A percentile compares a stretch with the other conserved stretches of the same genome.
phyloP scores from a whole-genome alignment of 371 early-diverging fungal genomes.

The Haplosporangium sp. region DNA sequence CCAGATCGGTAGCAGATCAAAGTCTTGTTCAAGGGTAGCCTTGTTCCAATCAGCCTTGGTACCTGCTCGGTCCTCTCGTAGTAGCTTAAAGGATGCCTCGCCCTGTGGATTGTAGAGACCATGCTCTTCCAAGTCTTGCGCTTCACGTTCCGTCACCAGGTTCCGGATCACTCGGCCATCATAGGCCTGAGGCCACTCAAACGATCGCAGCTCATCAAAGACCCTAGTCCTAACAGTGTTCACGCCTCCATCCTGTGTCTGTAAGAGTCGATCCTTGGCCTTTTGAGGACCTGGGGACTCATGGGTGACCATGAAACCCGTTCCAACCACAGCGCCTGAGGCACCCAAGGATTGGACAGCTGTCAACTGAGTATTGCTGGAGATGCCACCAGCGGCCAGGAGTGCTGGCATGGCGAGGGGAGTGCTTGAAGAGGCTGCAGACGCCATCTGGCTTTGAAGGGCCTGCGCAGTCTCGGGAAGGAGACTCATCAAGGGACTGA shows the following conservation, averaged over 20 bases:
- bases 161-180: conserved; percentile 48
- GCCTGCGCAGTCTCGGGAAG: conserved; percentile 43
- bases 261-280: conserved; percentile 39
- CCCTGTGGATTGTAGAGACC: conserved; percentile 22
- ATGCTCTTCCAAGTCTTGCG: conserved; percentile 17
- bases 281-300: conserved; percentile 34
- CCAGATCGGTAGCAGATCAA: conserved; percentile 35
- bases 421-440: neutral
- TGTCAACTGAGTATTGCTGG: conserved; percentile 76
- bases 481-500: conserved; percentile 35
- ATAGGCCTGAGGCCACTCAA: conserved; percentile 32
- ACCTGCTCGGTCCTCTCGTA: conserved; percentile 34
- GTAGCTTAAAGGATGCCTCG: conserved; percentile 22
- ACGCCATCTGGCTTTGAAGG: conserved; percentile 6
- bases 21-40: conserved; percentile 32
- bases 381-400: conserved; percentile 86
- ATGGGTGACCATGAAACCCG: conserved; percentile 45
- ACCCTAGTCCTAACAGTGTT: conserved; percentile 48
- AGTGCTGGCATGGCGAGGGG: conserved; percentile 58
- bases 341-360: conserved; percentile 82
- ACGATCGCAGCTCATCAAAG: conserved; percentile 53
- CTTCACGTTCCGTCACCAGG: conserved; percentile 39
- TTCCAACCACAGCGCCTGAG: conserved; percentile 59
- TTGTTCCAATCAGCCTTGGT: conserved; percentile 31
- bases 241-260: conserved; percentile 36